phyloP scores from a whole-genome alignment of 768 basidiomycete genomes.

The Psilocybe subaeruginosa region DNA sequence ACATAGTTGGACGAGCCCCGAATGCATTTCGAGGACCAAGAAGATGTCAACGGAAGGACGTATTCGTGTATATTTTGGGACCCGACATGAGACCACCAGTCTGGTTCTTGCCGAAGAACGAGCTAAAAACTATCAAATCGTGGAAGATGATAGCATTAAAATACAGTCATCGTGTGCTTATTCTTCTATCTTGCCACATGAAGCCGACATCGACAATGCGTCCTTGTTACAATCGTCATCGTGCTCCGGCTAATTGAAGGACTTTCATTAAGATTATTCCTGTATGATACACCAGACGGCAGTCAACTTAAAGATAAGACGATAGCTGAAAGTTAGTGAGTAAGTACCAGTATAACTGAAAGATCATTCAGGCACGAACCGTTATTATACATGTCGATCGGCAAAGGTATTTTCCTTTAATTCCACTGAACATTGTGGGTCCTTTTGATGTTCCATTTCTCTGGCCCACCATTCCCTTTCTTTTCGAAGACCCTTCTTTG shows the following conservation, averaged over 20 bases:
- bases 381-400: neutral
- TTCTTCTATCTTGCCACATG: neutral
- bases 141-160: neutral
- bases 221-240: neutral
- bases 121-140: neutral
- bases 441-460: constrained; percentile 6
- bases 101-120: neutral
- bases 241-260: neutral
- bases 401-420: neutral
- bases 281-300: neutral
- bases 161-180: neutral
- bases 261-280: neutral
- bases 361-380: neutral
- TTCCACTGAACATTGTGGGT: neutral
- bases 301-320: neutral
- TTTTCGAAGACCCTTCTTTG: constrained; percentile 19
- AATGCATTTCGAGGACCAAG: neutral
- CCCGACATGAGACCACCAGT: constrained; percentile 3
- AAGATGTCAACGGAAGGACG: neutral
- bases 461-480: constrained; percentile 21
- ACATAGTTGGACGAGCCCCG: neutral
- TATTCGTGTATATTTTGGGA: neutral
- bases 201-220: neutral
- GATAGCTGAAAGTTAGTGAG: neutral
- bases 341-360: neutral